Percentiles rank a stretch among this genome's conserved stretches.
phyloP scores from a whole-genome alignment of 345 rosid genomes.

The Populus nigra region DNA sequence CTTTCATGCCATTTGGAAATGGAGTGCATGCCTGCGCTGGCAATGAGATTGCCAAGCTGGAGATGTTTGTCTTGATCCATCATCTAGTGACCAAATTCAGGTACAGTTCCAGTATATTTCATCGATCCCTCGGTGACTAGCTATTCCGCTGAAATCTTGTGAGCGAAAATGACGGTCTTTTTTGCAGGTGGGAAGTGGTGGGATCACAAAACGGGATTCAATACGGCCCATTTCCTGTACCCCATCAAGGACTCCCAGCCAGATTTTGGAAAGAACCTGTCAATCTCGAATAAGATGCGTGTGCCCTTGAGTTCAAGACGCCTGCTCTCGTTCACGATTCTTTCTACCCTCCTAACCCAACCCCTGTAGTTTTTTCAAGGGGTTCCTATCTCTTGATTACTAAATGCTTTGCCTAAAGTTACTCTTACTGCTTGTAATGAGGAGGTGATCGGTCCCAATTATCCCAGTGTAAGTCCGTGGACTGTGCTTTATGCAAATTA shows the following conservation, averaged over 20 bases:
- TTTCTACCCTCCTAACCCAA: background rate
- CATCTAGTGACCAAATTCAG: slow-evolving; percentile 67
- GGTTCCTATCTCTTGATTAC: background rate
- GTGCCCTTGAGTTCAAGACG: slow-evolving; percentile 2
- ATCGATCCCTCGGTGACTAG: background rate
- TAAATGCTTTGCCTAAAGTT: background rate
- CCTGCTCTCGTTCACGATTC: background rate
- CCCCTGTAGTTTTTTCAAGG: slow-evolving; percentile 14
- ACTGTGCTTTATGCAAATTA: background rate
- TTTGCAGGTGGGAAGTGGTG: slow-evolving; percentile 73
- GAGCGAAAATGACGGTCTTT: background rate
- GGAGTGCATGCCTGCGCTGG: slow-evolving; percentile 98
- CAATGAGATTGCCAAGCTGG: slow-evolving; percentile 86
- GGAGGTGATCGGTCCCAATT: background rate
- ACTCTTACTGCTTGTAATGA: background rate
- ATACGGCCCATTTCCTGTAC: slow-evolving; percentile 86
- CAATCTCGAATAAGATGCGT: slow-evolving; percentile 2
- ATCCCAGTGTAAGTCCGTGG: background rate
- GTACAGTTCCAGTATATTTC: slow-evolving; percentile 28
- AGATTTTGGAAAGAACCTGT: slow-evolving; percentile 51
- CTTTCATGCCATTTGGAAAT: slow-evolving; percentile 88
- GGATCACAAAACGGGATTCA: slow-evolving; percentile 62
- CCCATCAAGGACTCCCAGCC: slow-evolving; percentile 67
- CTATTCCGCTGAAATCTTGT: background rate
- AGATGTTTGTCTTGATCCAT: slow-evolving; percentile 71